Conservation (phyloP, 495 filamentous ascomycete genomes). For the Daldinia decipiens region DNA sequence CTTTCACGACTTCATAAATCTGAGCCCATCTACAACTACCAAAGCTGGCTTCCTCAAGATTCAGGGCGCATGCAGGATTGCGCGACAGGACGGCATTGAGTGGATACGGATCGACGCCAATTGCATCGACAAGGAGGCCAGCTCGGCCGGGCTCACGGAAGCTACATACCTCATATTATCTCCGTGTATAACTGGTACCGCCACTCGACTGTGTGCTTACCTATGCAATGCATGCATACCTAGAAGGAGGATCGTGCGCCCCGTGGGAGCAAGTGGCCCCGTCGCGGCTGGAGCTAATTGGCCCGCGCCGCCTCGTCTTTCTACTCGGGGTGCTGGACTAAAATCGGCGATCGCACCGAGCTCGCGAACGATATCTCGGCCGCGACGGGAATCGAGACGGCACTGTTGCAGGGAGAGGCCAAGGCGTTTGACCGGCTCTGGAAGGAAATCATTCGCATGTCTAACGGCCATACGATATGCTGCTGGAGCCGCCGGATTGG, state of each 20-base stretch:
- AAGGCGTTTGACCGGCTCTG: slow-evolving; percentile 47
- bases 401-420: slow-evolving; percentile 32
- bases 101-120: slow-evolving; percentile 51
- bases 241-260: slow-evolving; percentile 21
- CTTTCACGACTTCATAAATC: slow-evolving; percentile 45
- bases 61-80: slow-evolving; percentile 35
- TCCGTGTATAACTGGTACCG: slow-evolving; percentile 47
- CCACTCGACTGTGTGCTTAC: slow-evolving; percentile 43
- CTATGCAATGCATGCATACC: too few relatives aligned
- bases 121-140: slow-evolving; percentile 49
- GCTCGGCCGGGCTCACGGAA: slow-evolving; percentile 44
- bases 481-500: slow-evolving; percentile 40
- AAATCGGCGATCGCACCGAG: slow-evolving; percentile 44
- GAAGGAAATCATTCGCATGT: slow-evolving; percentile 44
- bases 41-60: slow-evolving; percentile 47
- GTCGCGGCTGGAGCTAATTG: slow-evolving; percentile 55
- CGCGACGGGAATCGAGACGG: slow-evolving; percentile 47
- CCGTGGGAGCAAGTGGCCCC: slow-evolving; percentile 49
- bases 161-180: too few relatives aligned
- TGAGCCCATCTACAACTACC: slow-evolving; percentile 7
- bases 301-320: slow-evolving; percentile 47
- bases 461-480: slow-evolving; percentile 43
- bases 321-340: slow-evolving; percentile 47
- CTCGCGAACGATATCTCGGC: slow-evolving; percentile 42
- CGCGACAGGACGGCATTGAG: slow-evolving; percentile 30